Conservation (phyloP, 257 asterid genomes). For the Nicotiana benthamiana region DNA sequence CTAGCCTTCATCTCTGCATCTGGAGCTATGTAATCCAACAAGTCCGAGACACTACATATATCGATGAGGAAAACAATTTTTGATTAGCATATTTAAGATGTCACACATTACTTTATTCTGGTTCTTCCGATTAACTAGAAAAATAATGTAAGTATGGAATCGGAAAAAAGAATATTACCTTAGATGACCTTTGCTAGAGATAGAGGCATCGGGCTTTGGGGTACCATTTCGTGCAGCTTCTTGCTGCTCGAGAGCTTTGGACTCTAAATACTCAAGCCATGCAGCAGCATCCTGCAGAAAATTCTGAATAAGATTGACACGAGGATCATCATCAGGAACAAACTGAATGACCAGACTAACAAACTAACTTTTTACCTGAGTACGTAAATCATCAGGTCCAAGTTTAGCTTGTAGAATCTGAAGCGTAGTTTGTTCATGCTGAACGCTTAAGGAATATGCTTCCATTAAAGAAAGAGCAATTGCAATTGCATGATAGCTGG, state of each 20-base stretch:
- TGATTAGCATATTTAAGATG: background rate
- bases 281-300: slow-evolving; percentile 97
- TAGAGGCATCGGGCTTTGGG: slow-evolving; percentile 91
- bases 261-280: slow-evolving; percentile 98
- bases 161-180: slow-evolving; percentile 42
- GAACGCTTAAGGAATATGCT: slow-evolving; percentile 94
- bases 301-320: slow-evolving; percentile 18
- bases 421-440: slow-evolving; percentile 94
- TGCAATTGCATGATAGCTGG: slow-evolving; percentile 99
- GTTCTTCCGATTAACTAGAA: background rate
- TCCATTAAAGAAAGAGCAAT: slow-evolving; percentile 99
- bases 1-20: slow-evolving; percentile 82
- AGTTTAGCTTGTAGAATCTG: slow-evolving; percentile 92
- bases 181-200: slow-evolving; percentile 98
- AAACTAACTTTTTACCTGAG: slow-evolving; percentile 55
- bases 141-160: background rate
- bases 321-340: slow-evolving; percentile 11
- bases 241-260: slow-evolving; percentile 97
- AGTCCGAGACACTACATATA: slow-evolving; percentile 62
- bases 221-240: slow-evolving; percentile 95
- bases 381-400: slow-evolving; percentile 94
- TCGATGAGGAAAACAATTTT: background rate
- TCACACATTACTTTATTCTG: background rate
- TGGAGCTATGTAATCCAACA: slow-evolving; percentile 78
- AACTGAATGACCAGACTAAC: background rate